Evolutionary conservation across 371 early-diverging fungal genomes (phyloP), one percentile per base, ranked within the genome.

Genomic region (Rhizopus microsporus): DNA sequence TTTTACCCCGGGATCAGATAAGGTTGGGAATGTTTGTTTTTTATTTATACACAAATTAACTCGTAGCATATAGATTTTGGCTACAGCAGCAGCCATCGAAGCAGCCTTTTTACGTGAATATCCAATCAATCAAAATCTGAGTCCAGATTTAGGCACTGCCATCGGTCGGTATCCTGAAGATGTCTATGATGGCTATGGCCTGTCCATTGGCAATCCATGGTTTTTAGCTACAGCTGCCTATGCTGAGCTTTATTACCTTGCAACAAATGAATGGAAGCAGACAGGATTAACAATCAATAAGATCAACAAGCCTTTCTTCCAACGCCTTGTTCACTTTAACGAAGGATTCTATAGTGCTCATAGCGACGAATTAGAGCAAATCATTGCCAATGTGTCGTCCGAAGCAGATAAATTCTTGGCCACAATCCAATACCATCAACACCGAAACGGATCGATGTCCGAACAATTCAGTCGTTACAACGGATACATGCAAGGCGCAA

Each of bases 91-190:
- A 8, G 51, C 51, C 7, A 59, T 87, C 23, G 63, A 77, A 33
- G 42, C 51, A 0, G 51, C 59, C 9, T 82, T 86, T 59, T 59
- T 62, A 7, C 42, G 55, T 2, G 51, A 77, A 37, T 88, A 83
- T 57, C 15, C 61, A 5, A 58, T 90, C 38, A 90, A 88, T 72
- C 31, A 23, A 0, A 39, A 60, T 44, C 57, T 59, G 31, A n/a
- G 33, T 13, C 13, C 55, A 8, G 49, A 39, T 4, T 42, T 51
- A 7, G 77, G 74, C 30, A 69, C 67, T 17, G 81, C 84, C 1
- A 69, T 83, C 29, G 90, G 89, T 15, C 60, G 90, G 8, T 90
- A 89, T 55, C 72, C 82, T 1, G 88, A 85, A 57, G 90, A 90
- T 64, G 68, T 70, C 15, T 89, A 89, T 57, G 68, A 84, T 51